phyloP scores from a whole-genome alignment of 2,329 filamentous ascomycete species.

The Hypoxylon sp. region DNA sequence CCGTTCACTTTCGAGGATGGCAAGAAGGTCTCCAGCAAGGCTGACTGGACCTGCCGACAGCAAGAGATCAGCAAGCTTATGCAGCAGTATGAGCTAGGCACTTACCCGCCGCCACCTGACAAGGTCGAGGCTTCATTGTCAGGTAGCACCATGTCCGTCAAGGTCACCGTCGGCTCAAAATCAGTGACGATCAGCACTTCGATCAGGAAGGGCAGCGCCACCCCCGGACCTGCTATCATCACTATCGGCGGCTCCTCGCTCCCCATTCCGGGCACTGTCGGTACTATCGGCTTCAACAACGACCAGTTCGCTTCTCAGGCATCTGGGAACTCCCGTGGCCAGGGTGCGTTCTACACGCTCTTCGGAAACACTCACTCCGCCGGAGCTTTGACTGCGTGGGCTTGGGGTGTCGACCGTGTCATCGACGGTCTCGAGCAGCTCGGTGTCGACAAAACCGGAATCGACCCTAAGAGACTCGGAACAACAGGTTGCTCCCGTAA shows the following conservation, averaged over 20 bases:
- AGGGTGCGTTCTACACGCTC: conserved; percentile 71
- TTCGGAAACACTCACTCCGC: conserved; percentile 68
- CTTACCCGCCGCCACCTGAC: conserved; percentile 61
- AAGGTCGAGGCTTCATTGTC: conserved; percentile 61
- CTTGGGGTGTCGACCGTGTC: conserved; percentile 72
- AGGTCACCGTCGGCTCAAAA: conserved; percentile 60
- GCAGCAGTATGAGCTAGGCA: conserved; percentile 66
- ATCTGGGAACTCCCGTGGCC: conserved; percentile 62
- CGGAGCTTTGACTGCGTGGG: conserved; percentile 72
- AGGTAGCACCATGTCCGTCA: conserved; percentile 60
- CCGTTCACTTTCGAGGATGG: conserved; percentile 63
- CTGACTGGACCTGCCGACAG: conserved; percentile 63
- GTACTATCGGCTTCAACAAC: conserved; percentile 71
- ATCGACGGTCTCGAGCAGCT: conserved; percentile 70
- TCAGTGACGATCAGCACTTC: conserved; percentile 60
- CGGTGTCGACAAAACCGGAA: conserved; percentile 58
- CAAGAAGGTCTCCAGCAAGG: conserved; percentile 59
- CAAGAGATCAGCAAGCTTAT: conserved; percentile 63
- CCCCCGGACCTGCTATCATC: conserved; percentile 69
- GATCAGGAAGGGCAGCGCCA: conserved; percentile 60
- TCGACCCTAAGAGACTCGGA: conserved; percentile 64
- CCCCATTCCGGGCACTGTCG: conserved; percentile 67
- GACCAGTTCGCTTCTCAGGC: conserved; percentile 68
- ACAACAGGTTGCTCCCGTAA: conserved; percentile 75
- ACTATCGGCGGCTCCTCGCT: conserved; percentile 67